A percentile compares a stretch with the other conserved stretches of the same genome.
Evolutionary conservation across 1,284 basidiomycete genomes (phyloP).

Genomic region (Irpex sp.): DNA sequence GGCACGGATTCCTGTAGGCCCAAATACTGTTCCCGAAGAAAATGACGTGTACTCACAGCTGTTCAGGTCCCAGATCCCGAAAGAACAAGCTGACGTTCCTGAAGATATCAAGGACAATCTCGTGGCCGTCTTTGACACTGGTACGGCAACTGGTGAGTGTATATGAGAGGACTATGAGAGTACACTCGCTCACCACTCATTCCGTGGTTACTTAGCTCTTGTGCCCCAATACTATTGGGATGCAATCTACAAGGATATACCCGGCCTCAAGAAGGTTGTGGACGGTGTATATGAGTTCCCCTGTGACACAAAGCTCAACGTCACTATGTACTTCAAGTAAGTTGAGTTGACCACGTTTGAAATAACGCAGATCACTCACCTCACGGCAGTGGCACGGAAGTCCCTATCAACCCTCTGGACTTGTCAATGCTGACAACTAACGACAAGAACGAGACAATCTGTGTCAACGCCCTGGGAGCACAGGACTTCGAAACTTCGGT

Average conservation of each 20-base stretch:
- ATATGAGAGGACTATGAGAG: not conserved
- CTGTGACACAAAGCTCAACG: conserved; percentile 16
- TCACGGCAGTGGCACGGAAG: conserved; percentile 1
- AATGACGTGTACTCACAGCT: not conserved
- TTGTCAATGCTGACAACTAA: conserved; percentile 8
- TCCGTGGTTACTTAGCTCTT: not conserved
- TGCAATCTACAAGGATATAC: conserved; percentile 16
- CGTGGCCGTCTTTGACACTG: conserved; percentile 13
- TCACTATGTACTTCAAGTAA: conserved; percentile 15
- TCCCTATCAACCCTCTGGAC: conserved; percentile 18
- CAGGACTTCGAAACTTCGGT: conserved; percentile 4
- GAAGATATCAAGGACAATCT: not conserved
- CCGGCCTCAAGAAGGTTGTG: conserved; percentile 12
- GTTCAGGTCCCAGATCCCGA: not conserved
- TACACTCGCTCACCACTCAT: not conserved
- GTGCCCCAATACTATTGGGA: conserved; percentile 14
- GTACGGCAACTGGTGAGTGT: conserved; percentile 12
- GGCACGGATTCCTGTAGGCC: conserved; percentile 5
- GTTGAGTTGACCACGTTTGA: not conserved
- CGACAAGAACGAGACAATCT: conserved; percentile 6
- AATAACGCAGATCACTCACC: not conserved
- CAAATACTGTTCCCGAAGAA: not conserved
- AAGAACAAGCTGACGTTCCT: not conserved
- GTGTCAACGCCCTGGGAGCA: conserved; percentile 1
- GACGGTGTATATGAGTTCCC: conserved; percentile 10